phyloP scores from a whole-genome alignment of 306 rosid genomes.

The Mimosa pudica region DNA sequence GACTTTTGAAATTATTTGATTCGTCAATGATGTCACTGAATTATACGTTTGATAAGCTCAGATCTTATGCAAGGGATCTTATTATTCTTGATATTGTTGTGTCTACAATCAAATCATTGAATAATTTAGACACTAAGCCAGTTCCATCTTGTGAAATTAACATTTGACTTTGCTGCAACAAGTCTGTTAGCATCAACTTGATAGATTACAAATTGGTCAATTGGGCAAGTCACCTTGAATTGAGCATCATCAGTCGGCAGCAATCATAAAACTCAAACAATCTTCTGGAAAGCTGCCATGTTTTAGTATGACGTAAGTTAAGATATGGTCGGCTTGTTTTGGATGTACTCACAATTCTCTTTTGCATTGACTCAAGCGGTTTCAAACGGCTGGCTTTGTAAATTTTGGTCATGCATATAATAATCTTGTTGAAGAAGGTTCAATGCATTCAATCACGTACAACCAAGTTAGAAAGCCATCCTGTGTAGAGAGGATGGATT shows the following conservation, averaged over 20 bases:
- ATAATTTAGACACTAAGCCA: neutral
- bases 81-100: neutral
- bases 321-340: neutral
- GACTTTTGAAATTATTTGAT: constrained; percentile 10
- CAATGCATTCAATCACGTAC: neutral
- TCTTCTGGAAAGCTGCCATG: neutral
- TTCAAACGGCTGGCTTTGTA: neutral
- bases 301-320: neutral
- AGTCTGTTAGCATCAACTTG: neutral
- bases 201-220: neutral
- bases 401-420: neutral
- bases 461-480: neutral
- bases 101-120: neutral
- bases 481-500: neutral
- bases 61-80: neutral
- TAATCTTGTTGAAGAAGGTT: neutral
- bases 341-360: neutral
- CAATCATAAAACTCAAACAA: neutral
- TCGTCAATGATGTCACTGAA: neutral
- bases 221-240: neutral
- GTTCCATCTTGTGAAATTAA: neutral
- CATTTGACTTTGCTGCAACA: neutral
- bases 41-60: neutral
- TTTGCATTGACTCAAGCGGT: neutral
- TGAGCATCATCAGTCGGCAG: neutral